Conservation (phyloP, 345 rosid species). For the Murraya koenigii region DNA sequence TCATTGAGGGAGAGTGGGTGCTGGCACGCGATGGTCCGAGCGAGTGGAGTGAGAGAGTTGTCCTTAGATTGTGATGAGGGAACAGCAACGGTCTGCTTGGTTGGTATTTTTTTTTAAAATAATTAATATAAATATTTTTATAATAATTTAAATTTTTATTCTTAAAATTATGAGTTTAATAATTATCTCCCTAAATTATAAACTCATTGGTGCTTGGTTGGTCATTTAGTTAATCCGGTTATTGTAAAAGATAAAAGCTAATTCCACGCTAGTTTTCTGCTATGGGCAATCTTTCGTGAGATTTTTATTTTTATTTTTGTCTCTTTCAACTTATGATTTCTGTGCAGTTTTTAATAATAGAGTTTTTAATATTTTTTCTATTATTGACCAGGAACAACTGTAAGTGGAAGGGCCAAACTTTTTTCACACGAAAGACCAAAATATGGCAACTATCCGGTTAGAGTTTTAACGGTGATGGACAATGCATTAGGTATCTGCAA, state of each 20-base stretch:
- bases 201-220: slow-evolving; percentile 3
- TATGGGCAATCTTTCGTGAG: not conserved
- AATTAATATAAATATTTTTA: no score
- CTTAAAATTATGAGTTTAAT: no score
- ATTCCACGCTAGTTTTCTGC: not conserved
- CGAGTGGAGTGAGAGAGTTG: not conserved
- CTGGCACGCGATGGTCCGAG: not conserved
- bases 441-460: not conserved
- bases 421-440: not conserved
- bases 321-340: no score
- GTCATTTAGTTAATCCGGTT: not conserved
- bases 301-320: no score
- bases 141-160: no score
- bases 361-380: no score
- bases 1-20: not conserved
- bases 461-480: no score
- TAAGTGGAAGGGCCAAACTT: not conserved
- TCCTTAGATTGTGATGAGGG: not conserved
- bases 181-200: no score
- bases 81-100: not conserved
- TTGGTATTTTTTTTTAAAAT: no score
- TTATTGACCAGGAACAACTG: no score
- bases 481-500: no score
- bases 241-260: not conserved
- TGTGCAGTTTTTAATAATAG: not conserved